Evolutionary conservation across 2,329 filamentous ascomycete genomes (phyloP), one percentile per base, ranked within the genome.

Genomic region (Ophiognomonia clavigignenti-juglandacearum): DNA sequence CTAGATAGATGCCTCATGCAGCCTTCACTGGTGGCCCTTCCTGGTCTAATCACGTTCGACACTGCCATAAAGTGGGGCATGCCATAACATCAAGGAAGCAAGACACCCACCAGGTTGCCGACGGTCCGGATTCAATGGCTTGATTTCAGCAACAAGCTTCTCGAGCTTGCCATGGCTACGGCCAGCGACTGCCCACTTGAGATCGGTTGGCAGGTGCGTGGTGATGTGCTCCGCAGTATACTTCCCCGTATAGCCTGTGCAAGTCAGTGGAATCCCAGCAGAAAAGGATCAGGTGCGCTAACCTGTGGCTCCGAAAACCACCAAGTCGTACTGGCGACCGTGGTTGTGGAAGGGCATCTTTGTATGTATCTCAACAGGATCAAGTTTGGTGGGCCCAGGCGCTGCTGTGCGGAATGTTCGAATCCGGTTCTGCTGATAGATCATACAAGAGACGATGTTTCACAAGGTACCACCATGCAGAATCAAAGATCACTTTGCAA

Each of bases 171-270:
- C 70, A 40, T 75, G 70, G n/a, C 87, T 91, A 22, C 91, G 85
- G 24, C 91, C 91, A 38, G 89, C 88, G 46, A 96, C 73, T 13
- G 88, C 91, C 91, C 91, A 96, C 70, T 82, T 89, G 52, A 95
- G 65, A 61, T 88, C 79, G 16, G 85, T 88, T 0, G 90, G 86
- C 1, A 89, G 72, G 54, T 79, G 69, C 13, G 74, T 75, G 43
- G 82, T 75, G 58, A 96, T 85, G 64, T 93, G 82, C 63, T 95
- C 83, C 23, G 84, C 83, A 3, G 82, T 82, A 56, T 86, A 74
- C 54, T 80, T 83, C 32, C 91, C 91, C 0, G 91, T 96, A 66
- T 95, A 96, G 23, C 91, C 91, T 62, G 77, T 5, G n/a, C 18
- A 16, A 24, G 48, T 52, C 35, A 53, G 49, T 45, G 23, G 43